Percentiles rank a stretch among this genome's conserved stretches.
These are phyloP conservation scores for Calonectria pseudoreteaudii DNA, from an alignment of 2,329 filamentous ascomycete species.

Conservation along the genomic window DNA sequence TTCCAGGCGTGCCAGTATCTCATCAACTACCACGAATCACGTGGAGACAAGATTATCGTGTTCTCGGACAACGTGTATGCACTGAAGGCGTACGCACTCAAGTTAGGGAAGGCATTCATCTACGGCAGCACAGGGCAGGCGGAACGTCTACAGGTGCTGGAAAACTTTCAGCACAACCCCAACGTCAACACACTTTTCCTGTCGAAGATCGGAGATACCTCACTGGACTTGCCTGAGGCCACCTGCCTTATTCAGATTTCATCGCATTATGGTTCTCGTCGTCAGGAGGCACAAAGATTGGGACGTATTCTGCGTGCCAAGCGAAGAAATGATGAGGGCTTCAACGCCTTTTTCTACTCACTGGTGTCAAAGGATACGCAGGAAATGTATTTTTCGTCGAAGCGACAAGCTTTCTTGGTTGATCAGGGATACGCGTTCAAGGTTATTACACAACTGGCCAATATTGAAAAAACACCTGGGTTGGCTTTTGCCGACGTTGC, in stretches of 20 bases:
- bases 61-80: constrained; percentile 99
- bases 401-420: constrained; percentile 95
- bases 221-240: constrained; percentile 95
- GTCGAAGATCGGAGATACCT: constrained; percentile 98
- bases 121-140: constrained; percentile 88
- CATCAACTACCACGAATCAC: constrained; percentile 96
- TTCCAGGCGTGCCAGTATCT: constrained; percentile 97
- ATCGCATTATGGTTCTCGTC: constrained; percentile 94
- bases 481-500: constrained; percentile 83
- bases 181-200: constrained; percentile 93
- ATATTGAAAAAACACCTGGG: constrained; percentile 85
- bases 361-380: constrained; percentile 97
- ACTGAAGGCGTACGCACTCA: constrained; percentile 84
- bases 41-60: constrained; percentile 97
- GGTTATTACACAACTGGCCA: constrained; percentile 94
- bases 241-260: constrained; percentile 98
- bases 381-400: constrained; percentile 98
- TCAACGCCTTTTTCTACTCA: constrained; percentile 99
- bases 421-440: constrained; percentile 99
- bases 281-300: constrained; percentile 94
- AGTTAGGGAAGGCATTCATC: constrained; percentile 88
- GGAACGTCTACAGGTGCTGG: constrained; percentile 87
- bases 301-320: constrained; percentile 96
- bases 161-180: constrained; percentile 95
- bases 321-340: constrained; percentile 95